These are phyloP conservation scores for Xerocomellus intermedius DNA, from an alignment of 768 basidiomycete species.

Conservation along the genomic window DNA sequence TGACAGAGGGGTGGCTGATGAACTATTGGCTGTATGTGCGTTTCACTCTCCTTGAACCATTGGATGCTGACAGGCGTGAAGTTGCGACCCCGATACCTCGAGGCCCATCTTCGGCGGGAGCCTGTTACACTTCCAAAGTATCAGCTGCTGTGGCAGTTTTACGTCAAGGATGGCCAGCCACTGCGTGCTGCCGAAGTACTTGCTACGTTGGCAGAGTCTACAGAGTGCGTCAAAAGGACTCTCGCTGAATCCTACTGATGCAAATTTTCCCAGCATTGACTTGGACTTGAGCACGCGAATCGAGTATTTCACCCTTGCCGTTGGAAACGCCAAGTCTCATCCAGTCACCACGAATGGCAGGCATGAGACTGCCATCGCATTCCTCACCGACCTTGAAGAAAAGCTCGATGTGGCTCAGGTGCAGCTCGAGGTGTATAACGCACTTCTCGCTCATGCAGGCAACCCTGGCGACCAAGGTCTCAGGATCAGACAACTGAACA, in stretches of 20 bases:
- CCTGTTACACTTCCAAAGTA: constrained; percentile 78
- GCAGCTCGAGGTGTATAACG: constrained; percentile 86
- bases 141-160: constrained; percentile 95
- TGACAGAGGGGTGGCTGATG: constrained; percentile 73
- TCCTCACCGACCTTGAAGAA: constrained; percentile 93
- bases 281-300: constrained; percentile 71
- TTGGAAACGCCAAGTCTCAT: constrained; percentile 95
- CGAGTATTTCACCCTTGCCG: constrained; percentile 91
- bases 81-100: constrained; percentile 87
- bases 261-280: constrained; percentile 49
- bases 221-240: constrained; percentile 51
- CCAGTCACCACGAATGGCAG: constrained; percentile 72
- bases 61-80: constrained; percentile 31
- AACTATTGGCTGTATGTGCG: constrained; percentile 78
- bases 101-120: constrained; percentile 81
- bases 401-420: constrained; percentile 96
- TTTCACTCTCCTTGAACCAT: background rate
- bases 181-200: constrained; percentile 87
- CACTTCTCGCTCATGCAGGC: constrained; percentile 56
- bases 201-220: constrained; percentile 77
- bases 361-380: constrained; percentile 90
- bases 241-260: background rate
- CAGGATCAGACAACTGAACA: constrained; percentile 57
- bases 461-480: constrained; percentile 63
- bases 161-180: constrained; percentile 88